Base-by-base conservation (phyloP, 2,329 filamentous ascomycete species). In the Tolypocladium amazonense region DNA sequence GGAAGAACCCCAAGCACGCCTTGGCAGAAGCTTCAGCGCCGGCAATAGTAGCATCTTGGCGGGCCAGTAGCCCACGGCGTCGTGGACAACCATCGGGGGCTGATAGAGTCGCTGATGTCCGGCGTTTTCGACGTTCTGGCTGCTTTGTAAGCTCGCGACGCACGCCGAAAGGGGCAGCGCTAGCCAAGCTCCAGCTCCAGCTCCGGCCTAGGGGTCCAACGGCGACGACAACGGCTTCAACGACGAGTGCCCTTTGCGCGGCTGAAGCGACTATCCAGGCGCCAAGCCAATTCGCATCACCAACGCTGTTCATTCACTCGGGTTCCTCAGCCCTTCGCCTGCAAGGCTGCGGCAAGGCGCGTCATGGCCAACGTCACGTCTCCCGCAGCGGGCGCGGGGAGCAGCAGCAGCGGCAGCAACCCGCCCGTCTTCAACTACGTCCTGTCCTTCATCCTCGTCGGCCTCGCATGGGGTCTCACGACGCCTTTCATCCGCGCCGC, bases 401-500 rank as follows among this genome's bases (percentile, higher is more conserved):
- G 27, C 54, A 15, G 45, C 41, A 6, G 25, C 14, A 12, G 18
- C 47, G 8, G 27, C 27, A 3, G 27, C 47, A 52, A n/a, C 15
- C 50, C 50, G 30, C 30, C 50, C 50, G 50, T 23, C 18, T 80
- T 95, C 77, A 92, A 92, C 76, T 96, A 94, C 79, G 81, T 94
- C 63, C 79, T 93, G 61, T 90, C 90, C 66, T 97, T 97, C 79
- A 81, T 97, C 58, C 85, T 96, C 61, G 92, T 97, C 65, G 92
- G 92, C 58, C 78, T 94, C 30, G 92, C 91, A 65, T 97, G 93
- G 93, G 93, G 92, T 57, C 85, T 96, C 67, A 96, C 91, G 1
- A 96, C 91, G 25, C 88, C 88, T 59, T 97, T 97, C 77, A 96
- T 97, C 80, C 88, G 92, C 30, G 84, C 85, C 63, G 93, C 93